Base-by-base conservation (phyloP, 2,329 filamentous ascomycete species). In the Fonsecaea monophora region DNA sequence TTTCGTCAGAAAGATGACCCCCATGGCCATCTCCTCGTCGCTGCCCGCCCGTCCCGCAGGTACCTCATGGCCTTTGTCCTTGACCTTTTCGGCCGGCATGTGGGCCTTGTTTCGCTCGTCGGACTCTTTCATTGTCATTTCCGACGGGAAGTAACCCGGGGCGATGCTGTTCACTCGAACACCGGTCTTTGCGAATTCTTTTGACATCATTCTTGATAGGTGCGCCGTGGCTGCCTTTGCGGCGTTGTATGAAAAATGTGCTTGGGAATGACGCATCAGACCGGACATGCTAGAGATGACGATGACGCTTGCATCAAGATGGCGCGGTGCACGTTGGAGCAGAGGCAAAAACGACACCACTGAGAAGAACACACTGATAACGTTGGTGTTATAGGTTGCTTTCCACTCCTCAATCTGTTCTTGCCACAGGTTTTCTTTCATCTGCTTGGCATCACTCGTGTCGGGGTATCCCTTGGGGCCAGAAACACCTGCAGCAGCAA, bases 161-260 rank as follows among this genome's bases (percentile, higher is more conserved):
- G 84, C 87, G 56, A 93, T 83, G 21, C 82, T 86, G 72, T 93
- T 93, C 4, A 90, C 87, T 1, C 89, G 78, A 65, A 93, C 90
- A 0, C 90, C 90, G 73, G 89, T 84, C 2, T 81, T 78, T 0
- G 88, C 88, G 89, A 90, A 93, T 76, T 93, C 91, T 0, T 70
- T 71, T 37, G 90, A 90, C 38, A 93, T 78, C 54, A 83, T 88
- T 68, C 84, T 86, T 58, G 86, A 87, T 70, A 92, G 76, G 61
- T 86, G 85, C 38, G 90, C 72, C 1, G 93, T 77, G 0, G 86
- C 89, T 0, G 88, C 86, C 76, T 94, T 93, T 67, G 84, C 87
- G 0, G 87, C 87, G 70, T 94, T 93, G 74, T 93, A 93, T 0
- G 86, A 85, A 0, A 82, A 85, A 73, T 94, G 90, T 0, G 90